These are phyloP conservation scores for Inga oerstediana DNA, from an alignment of 306 rosid species.

Conservation along the genomic window DNA sequence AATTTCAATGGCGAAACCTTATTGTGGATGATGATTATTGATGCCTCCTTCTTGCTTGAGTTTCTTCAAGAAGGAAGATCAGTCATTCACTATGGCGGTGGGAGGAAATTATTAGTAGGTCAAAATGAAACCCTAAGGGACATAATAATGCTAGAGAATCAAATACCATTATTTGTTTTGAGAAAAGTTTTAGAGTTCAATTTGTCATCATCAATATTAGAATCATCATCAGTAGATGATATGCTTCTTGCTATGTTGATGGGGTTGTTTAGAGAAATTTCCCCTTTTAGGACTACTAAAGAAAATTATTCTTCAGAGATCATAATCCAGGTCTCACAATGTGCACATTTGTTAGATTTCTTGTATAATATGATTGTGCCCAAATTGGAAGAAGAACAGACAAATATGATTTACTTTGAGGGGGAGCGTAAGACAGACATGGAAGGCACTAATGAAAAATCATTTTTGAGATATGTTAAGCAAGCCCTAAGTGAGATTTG, in stretches of 20 bases:
- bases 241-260: conserved; percentile 54
- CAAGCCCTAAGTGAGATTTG: conserved; percentile 35
- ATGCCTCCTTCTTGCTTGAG: conserved; percentile 76
- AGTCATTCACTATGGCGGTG: conserved; percentile 41
- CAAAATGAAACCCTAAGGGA: conserved; percentile 76
- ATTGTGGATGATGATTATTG: conserved; percentile 82
- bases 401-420: conserved; percentile 20
- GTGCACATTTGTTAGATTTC: conserved; percentile 73
- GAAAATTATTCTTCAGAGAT: conserved; percentile 36
- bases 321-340: conserved; percentile 37
- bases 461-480: conserved; percentile 20
- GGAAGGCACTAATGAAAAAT: conserved; percentile 29
- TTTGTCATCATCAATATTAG: conserved; percentile 43
- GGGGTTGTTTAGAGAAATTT: conserved; percentile 58
- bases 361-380: conserved; percentile 67
- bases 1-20: conserved; percentile 66
- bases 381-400: conserved; percentile 40
- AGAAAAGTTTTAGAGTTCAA: conserved; percentile 70
- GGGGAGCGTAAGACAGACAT: conserved; percentile 29
- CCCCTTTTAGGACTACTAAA: conserved; percentile 55
- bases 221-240: conserved; percentile 50
- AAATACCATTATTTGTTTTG: conserved; percentile 74
- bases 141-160: conserved; percentile 82
- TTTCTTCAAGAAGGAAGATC: conserved; percentile 54
- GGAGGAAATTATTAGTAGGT: conserved; percentile 45